A percentile compares a stretch with the other conserved stretches of the same genome.
These are phyloP conservation scores for Xylaria intraflava DNA, from an alignment of 495 filamentous ascomycete genomes.

Conservation along the genomic window DNA sequence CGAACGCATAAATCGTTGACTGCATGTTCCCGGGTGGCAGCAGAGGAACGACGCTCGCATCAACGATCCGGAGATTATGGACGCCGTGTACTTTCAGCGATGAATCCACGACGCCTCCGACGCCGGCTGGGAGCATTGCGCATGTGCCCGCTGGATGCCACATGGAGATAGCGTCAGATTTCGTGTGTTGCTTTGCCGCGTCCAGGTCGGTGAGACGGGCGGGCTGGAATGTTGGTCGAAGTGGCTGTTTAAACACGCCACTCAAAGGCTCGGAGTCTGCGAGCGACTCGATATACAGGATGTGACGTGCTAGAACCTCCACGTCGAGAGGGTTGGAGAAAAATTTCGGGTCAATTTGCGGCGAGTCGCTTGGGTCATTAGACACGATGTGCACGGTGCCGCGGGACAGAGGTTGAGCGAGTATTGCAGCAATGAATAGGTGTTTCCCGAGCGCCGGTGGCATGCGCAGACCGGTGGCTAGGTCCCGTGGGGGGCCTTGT, in stretches of 20 bases:
- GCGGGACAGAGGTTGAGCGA: constrained; percentile 49
- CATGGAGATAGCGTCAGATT: constrained; percentile 4
- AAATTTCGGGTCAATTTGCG: constrained; percentile 49
- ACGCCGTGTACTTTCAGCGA: constrained; percentile 19
- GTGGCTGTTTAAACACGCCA: constrained; percentile 1
- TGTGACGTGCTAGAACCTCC: constrained; percentile 37
- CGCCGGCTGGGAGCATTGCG: constrained; percentile 18
- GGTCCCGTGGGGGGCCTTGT: neutral
- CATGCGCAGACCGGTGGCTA: constrained; percentile 19
- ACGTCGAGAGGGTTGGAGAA: constrained; percentile 47
- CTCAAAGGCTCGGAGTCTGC: constrained; percentile 3
- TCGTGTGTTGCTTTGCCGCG: constrained; percentile 1
- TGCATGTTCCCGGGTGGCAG: constrained; percentile 27
- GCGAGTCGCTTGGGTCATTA: constrained; percentile 26
- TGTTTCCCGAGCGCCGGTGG: constrained; percentile 30
- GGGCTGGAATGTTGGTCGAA: neutral
- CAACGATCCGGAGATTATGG: constrained; percentile 28
- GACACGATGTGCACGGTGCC: constrained; percentile 51
- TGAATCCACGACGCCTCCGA: constrained; percentile 19
- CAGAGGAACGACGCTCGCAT: constrained; percentile 29
- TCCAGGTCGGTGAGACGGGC: constrained; percentile 1
- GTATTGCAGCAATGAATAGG: constrained; percentile 33
- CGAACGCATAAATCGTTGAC: constrained; percentile 33
- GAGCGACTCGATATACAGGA: constrained; percentile 6
- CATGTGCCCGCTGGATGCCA: constrained; percentile 22